Evolutionary conservation across 2,329 filamentous ascomycete genomes (phyloP), one percentile per base, ranked within the genome.

Genomic region (Cryphonectria radicalis): DNA sequence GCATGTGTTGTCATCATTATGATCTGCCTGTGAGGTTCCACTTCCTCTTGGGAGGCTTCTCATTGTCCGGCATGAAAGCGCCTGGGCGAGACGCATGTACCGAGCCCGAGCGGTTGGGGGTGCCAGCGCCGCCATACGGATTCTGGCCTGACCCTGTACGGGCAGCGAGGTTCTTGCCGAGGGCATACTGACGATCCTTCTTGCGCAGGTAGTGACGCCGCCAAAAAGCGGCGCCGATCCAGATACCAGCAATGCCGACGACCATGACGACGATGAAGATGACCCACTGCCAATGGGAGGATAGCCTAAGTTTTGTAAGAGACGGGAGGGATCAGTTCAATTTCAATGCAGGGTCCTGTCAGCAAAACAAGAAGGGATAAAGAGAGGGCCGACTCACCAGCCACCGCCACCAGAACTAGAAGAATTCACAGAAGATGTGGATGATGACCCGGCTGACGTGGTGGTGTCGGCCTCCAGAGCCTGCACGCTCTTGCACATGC

Each of bases 201-300:
- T 90, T 92, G 74, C 89, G 89, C 74, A 93, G 84, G 80, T 95
- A 92, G 75, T 91, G 90, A 70, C 90, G 89, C 75, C 93, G 92
- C 82, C 93, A 89, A 79, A 92, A 88, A 77, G 90, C 89, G 55
- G 91, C 91, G 25, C 88, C 85, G 55, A 91, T 81, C 85, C 91
- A 92, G 76, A 93, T 87, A 70, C 85, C 84, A 19, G 86, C 82
- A 73, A 97, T 92, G 68, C 85, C 91, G 72, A 95, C 83, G 60
- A 91, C 86, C 40, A 97, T 85, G 73, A 95, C 83, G 74, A 94
- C 90, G 68, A 96, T 85, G 86, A 96, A 93, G 73, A 95, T 86
- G 63, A 97, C 88, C 93, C 93, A 97, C 83, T 90, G 87, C 84
- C 89, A 93, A 80, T 95, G 93, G 40, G 84, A 86, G 10, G 87